Evolutionary conservation across 2,329 filamentous ascomycete species (phyloP), one percentile per base, ranked within the genome.

Genomic region (Neospermospora avenae): DNA sequence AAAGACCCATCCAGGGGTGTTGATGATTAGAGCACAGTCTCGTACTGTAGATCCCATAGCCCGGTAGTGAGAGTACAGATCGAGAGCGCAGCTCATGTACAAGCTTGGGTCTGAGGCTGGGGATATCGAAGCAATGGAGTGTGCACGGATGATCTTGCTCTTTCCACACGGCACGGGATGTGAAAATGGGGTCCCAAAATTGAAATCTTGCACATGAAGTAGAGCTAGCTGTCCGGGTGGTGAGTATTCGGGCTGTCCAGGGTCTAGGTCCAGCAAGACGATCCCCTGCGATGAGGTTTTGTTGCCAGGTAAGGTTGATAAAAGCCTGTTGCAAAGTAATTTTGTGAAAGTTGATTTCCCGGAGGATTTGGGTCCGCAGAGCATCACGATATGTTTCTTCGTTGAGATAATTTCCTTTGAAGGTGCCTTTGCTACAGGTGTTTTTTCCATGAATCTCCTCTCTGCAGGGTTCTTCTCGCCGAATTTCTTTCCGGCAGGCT

Each of bases 271-370:
- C 6, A 95, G 78, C 77, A 57, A 79, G 80, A 25, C 88, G 77
- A 53, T 74, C 20, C 69, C 72, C 31, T 59, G 55, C 4, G 44
- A 63, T 8, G 60, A 34, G 0, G 67, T 48, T 49, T 10, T 39
- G 34, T 8, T 22, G 35, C 31, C 37, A 37, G 16, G 16, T 24
- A 16, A 18, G n/a, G 3, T 55, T 58, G 67, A 68, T 68, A 90
- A 73, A 8, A 90, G 75, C 11, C 84, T 81, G 68, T 93, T 93
- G 8, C 81, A 75, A 2, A 93, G 76, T 4, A 91, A 73, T 51
- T 82, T 84, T 13, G 83, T 82, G 70, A 92, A 89, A 0, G 88
- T 91, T 0, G 89, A 92, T 69, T 93, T 93, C 2, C 89, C 89
- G 2, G 88, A 84, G 0, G 83, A 85, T 64, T 91, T 89, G 0